Base-by-base conservation (phyloP, 2,329 filamentous ascomycete genomes). In the Monosporascus sp. region DNA sequence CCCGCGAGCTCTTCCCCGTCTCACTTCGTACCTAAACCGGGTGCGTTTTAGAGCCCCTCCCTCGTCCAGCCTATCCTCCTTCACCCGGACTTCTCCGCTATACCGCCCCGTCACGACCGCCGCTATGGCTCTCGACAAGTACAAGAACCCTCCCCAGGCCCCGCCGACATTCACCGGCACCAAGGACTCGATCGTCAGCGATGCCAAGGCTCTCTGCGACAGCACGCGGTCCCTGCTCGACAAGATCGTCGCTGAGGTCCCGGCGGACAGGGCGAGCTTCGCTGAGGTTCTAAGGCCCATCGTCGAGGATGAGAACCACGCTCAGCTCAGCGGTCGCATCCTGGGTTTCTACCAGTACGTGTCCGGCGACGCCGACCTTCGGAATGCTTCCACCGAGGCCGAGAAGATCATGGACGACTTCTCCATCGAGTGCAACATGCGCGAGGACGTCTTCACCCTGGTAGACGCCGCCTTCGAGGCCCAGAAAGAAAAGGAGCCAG, bases 271-370 rank as follows among this genome's bases (percentile, higher is more conserved):
- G 55, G 77, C 78, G 24, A 79, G 72, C n/a, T 84, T 83, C 61
- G 70, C 73, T 50, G 75, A 77, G n/a, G 77, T 81, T 49, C 67
- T 83, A 49, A 72, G 77, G 31, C 90, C 90, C 18, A 85, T 94
- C 66, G 83, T 88, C 27, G 76, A 83, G 49, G 88, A 89, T 63
- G 87, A 91, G 72, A 88, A 92, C 69, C 66, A 76, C 43, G 76
- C 80, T 60, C 75, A 77, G 1, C 74, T 88, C 25, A 76, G 79
- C 57, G 72, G 77, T 48, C 78, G 85, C 55, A 91, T 91, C 59
- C 73, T 92, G 50, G 84, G 85, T 59, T 92, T 94, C 72, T 93
- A 92, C 70, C 87, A 91, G 65, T 85, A 89, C 59, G 87, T 93
- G 3, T 90, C 87, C 18, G 80, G 79, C 1, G 78, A 90, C 63